phyloP scores from a whole-genome alignment of 225 moss, liverwort and hornwort genomes.

The Ulota crispa region DNA sequence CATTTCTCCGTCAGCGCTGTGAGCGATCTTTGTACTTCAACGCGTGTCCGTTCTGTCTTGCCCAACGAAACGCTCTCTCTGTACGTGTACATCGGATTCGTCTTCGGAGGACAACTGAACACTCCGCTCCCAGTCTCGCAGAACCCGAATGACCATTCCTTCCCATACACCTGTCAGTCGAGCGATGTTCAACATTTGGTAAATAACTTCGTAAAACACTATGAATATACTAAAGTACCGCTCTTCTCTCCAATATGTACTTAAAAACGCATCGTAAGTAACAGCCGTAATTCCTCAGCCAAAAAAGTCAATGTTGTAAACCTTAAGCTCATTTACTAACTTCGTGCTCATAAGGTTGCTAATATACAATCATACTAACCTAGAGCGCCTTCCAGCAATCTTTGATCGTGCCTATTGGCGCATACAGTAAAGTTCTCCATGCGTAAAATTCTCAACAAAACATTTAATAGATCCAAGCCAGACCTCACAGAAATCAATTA shows the following conservation, averaged over 20 bases:
- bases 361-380: neutral
- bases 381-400: neutral
- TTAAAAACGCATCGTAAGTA: neutral
- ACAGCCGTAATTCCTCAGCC: neutral
- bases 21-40: conserved; percentile 49
- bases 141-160: conserved; percentile 97
- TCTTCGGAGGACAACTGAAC: conserved; percentile 81
- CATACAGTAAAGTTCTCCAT: neutral
- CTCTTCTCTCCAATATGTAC: neutral
- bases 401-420: neutral
- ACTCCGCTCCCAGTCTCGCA: conserved; percentile 94
- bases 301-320: neutral
- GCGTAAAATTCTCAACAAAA: neutral
- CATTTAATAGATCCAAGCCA: neutral
- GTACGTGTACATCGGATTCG: conserved; percentile 95
- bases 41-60: conserved; percentile 46
- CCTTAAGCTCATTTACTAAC: neutral
- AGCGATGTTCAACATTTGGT: neutral
- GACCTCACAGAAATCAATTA: neutral
- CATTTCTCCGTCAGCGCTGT: conserved; percentile 60
- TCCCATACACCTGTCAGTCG: conserved; percentile 66
- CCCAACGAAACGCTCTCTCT: conserved; percentile 85
- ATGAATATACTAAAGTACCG: neutral
- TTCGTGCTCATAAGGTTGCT: neutral
- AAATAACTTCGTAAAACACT: neutral